Base-by-base conservation (phyloP, 306 rosid genomes). In the Casuarina equisetifolia region DNA sequence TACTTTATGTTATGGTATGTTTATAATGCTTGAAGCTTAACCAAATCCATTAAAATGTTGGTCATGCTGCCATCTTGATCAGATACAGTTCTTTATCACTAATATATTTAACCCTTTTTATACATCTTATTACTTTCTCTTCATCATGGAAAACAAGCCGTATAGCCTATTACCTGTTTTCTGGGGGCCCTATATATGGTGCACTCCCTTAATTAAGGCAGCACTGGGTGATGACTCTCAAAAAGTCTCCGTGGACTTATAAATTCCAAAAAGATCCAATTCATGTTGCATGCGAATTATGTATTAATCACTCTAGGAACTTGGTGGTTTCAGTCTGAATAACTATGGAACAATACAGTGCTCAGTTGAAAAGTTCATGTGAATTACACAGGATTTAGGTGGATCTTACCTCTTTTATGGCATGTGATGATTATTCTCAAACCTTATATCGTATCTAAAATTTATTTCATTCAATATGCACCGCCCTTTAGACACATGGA, bases 61-160 rank as follows among this genome's bases (percentile, higher is more conserved):
- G 17, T 66, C 32, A 17, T 2, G 16, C 49, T 39, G 76, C 72
- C 59, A 25, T 7, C 58, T 12, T 61, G 66, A 72, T 75, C 13
- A 46, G 50, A 54, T 74, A 74, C 73, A 66, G 7, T 59, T 35
- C 36, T 8, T 45, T 53, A 16, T 15, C 48, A 42, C 48, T 45
- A 48, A 39, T 63, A 15, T 43, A 36, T 52, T 77, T n/a, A 25
- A 15, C 48, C 8, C 39, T 40, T 40, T n/a, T 72, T 17, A 70
- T 68, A 42, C 25, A 49, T 76, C 61, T 79, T 59, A 55, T 73
- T 82, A 64, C 70, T 71, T 43, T 78, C 76, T 71, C 49, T 48
- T 35, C 39, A 6, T 64, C 20, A 70, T 39, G 63, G 64, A 69
- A 73, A 84, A 70, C 36, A 48, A 72, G 51, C 48, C 53, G 64